Base-by-base conservation (phyloP, 768 basidiomycete genomes). In the Plicaturopsis crispa region DNA sequence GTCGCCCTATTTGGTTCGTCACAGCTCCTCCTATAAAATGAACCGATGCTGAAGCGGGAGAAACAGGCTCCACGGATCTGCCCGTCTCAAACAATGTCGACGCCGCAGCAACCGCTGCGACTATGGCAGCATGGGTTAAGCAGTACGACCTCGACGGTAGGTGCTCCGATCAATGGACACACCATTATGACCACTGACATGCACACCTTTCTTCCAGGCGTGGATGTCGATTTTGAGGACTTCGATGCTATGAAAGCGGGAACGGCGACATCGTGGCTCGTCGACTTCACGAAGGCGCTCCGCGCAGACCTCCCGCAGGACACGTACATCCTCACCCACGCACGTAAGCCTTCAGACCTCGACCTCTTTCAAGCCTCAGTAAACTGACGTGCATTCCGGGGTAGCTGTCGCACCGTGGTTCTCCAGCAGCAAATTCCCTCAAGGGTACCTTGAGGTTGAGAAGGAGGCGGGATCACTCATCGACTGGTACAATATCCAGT, bases 81-180 rank as follows among this genome's bases (percentile, higher is more conserved):
- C 81, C 82, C 4, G 83, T 80, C 6, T 64, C 69, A 6, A 57
- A 48, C 7, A 68, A 70, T 31, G 73, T 70, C n/a, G 77, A 85
- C 53, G 75, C 83, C 14, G 57, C 74, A 5, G 59, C 61, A 5
- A 73, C 74, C 12, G 84, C 84, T 2, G 73, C 77, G 43, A 72
- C 69, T 2, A 67, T 85, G 53, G 80, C 82, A 0, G 69, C 69
- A 8, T 86, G 67, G 63, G 82, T 84, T 6, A 74, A 70, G 41
- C 46, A 74, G 47, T 80, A 68, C 41, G 56, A 63, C 33, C 58
- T 85, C 13, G 82, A 84, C 47, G 84, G 83, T 34, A 72, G 82
- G 19, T n/a, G n/a, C n/a, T n/a, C n/a, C n/a, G n/a, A n/a, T n/a
- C n/a, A n/a, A n/a, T n/a, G n/a, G n/a, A n/a, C n/a, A n/a, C n/a